A percentile compares a stretch with the other conserved stretches of the same genome.
Evolutionary conservation across 177 flowering plant species (phyloP).

Genomic region (Vitis hybrid): DNA sequence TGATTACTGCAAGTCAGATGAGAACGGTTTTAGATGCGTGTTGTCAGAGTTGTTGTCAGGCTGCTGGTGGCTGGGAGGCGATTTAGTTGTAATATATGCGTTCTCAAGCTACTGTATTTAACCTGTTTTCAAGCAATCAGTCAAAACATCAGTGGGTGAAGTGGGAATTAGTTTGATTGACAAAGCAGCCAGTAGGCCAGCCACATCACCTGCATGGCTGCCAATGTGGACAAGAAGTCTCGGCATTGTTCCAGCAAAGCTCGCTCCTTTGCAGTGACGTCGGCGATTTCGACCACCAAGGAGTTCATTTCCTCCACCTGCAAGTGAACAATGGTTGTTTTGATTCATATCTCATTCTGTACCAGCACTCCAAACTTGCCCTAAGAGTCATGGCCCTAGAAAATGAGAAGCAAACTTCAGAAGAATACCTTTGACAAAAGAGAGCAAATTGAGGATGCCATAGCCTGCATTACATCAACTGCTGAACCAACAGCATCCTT

Average conservation of each 20-base stretch:
- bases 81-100: constrained; percentile 49
- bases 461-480: constrained; percentile 49
- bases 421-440: constrained; percentile 35
- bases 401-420: background rate
- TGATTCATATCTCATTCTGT: too few relatives aligned
- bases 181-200: background rate
- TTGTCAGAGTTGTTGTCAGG: constrained; percentile 36
- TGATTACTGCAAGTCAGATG: constrained; percentile 15
- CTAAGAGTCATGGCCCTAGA: background rate
- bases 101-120: constrained; percentile 59
- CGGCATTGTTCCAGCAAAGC: constrained; percentile 59
- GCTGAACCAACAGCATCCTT: constrained; percentile 55
- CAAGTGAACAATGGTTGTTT: constrained; percentile 8
- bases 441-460: constrained; percentile 45
- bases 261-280: constrained; percentile 53
- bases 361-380: too few relatives aligned
- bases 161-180: background rate
- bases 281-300: constrained; percentile 56
- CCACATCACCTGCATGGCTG: constrained; percentile 66
- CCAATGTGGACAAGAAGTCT: constrained; percentile 56
- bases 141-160: background rate
- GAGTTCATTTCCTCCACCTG: constrained; percentile 73
- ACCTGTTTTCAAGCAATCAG: constrained; percentile 33
- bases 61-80: constrained; percentile 27
- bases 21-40: constrained; percentile 47